Base-by-base conservation (phyloP, 352 stramenopile species). In the Pelagophyceae sp. region DNA sequence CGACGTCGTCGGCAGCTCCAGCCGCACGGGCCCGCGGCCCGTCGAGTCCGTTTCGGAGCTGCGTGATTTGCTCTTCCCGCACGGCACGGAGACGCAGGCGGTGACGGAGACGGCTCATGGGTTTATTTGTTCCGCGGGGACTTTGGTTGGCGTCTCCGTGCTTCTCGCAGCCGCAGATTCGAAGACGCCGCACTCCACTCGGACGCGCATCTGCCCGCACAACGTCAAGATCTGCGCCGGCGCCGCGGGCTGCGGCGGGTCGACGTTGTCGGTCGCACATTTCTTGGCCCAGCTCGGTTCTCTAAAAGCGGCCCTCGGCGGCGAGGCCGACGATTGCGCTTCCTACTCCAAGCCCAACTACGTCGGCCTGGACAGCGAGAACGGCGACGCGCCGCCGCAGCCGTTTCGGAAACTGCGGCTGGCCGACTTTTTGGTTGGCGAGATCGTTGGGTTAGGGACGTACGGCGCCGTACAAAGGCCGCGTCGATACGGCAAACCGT, bases 1-100 rank as follows among this genome's bases (percentile, higher is more conserved):
- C n/a, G n/a, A n/a, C n/a, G n/a, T n/a, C n/a, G n/a, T n/a, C n/a
- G n/a, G n/a, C n/a, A n/a, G n/a, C n/a, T n/a, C n/a, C n/a, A n/a
- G n/a, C n/a, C n/a, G n/a, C n/a, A n/a, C n/a, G n/a, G n/a, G n/a
- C n/a, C n/a, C n/a, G n/a, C n/a, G n/a, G n/a, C n/a, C n/a, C n/a
- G n/a, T n/a, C n/a, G n/a, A n/a, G n/a, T n/a, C n/a, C n/a, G n/a
- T n/a, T n/a, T n/a, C n/a, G n/a, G n/a, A n/a, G n/a, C n/a, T n/a
- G n/a, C n/a, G n/a, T n/a, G n/a, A n/a, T n/a, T n/a, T n/a, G 29
- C 61, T 71, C 61, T 71, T 71, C 33, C 61, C 61, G n/a, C 5
- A 71, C 61, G 29, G 61, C 2, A 17, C 25, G 2, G 54, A 63
- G 11, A 63, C 61, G 29, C 61, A 71, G 61, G 29, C 19, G n/a